Evolutionary conservation across 202 grass and related monocot species (phyloP), one percentile per base, ranked within the genome.

Genomic region (Bolboschoenoplectus hybrid): DNA sequence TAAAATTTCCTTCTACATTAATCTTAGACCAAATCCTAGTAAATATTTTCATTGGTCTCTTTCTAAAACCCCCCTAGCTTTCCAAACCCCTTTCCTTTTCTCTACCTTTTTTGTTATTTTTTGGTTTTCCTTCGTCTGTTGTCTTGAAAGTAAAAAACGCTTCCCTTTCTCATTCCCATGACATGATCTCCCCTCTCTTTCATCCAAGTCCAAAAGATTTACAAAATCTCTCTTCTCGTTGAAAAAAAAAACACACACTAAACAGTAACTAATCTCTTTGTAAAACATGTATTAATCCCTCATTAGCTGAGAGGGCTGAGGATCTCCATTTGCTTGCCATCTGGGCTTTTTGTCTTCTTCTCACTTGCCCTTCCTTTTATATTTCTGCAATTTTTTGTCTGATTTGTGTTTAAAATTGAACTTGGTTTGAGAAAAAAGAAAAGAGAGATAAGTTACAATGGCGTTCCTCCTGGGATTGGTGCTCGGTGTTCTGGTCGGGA

Each of bases 401-500:
- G 14, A n/a, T 19, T 4, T n/a, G 35, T 17, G 17, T 40, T 3
- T 39, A 16, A 57, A 78, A 52, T 79, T 79, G 39, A 11, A 57
- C 81, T 69, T 16, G 19, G 41, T 20, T 61, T 81, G 55, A 26
- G 64, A 34, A 80, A 65, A 66, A 26, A 12, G 44, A 53, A 32
- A 36, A 3, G 52, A 34, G 26, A 12, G 16, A 16, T 65, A 0
- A 36, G 63, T 65, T 4, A 11, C 51, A 70, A 97, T 97, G 94
- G 91, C 88, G 79, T 97, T 97, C 70, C 72, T 83, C 51, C 3
- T 92, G 36, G 94, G 90, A 44, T 44, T 97, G 70, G 82, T 89
- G 70, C 32, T 92, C 35, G 94, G 94, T 84, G 41, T 97, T 74
- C 79, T 85, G 7, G 89, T 45, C n/a, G 94, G 94, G 46, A 68